Conservation (phyloP, 768 basidiomycete genomes). For the Omphalotus guepiniiformis region DNA sequence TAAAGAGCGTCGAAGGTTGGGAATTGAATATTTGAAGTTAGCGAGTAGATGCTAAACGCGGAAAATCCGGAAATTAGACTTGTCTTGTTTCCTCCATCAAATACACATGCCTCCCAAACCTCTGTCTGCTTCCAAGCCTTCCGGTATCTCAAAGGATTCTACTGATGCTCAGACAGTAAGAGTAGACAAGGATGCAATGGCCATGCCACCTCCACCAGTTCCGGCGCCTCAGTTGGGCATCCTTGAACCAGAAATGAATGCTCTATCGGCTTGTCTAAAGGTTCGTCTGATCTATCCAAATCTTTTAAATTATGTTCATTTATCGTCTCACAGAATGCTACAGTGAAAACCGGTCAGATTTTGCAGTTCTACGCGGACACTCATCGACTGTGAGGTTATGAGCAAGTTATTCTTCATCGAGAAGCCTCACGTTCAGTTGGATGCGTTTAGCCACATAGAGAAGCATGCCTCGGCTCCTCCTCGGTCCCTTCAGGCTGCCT, state of each 20-base stretch:
- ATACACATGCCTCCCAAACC: constrained; percentile 3
- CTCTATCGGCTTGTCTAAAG: constrained; percentile 54
- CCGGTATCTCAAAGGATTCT: neutral
- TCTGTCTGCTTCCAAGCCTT: constrained; percentile 12
- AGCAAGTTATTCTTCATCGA: neutral
- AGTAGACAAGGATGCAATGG: constrained; percentile 28
- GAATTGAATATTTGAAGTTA: too few species aligned
- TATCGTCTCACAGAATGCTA: constrained; percentile 42
- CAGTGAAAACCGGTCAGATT: constrained; percentile 66
- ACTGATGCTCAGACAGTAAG: neutral
- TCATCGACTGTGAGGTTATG: constrained; percentile 52
- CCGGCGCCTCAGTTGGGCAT: constrained; percentile 38
- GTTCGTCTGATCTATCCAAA: constrained; percentile 24
- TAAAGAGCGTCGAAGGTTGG: too few species aligned
- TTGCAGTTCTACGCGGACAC: constrained; percentile 67
- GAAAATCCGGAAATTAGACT: too few species aligned
- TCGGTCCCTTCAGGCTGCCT: constrained; percentile 54
- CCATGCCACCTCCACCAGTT: constrained; percentile 55
- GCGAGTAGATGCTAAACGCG: too few species aligned
- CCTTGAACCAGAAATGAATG: constrained; percentile 63
- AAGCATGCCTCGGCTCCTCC: constrained; percentile 60
- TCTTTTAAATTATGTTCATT: neutral
- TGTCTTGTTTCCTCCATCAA: neutral
- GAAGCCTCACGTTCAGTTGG: neutral
- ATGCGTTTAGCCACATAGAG: constrained; percentile 53